Percentiles rank a stretch among this genome's conserved stretches.
Conservation (phyloP, 805 yeast genomes). For the Spathaspora girioi region DNA sequence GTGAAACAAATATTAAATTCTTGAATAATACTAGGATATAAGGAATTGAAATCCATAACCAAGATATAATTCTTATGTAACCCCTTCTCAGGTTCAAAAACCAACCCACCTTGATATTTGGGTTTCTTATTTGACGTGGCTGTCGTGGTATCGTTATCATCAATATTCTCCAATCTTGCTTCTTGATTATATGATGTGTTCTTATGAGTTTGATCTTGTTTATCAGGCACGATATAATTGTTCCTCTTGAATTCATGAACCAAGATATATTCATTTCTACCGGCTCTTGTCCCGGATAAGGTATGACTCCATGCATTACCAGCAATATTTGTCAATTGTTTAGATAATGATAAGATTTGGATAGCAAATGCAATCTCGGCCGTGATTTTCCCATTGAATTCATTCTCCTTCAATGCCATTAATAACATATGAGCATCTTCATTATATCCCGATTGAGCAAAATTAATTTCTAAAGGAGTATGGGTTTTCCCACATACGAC, state of each 20-base stretch:
- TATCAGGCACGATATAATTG: constrained; percentile 86
- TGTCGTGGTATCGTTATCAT: constrained; percentile 41
- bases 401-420: constrained; percentile 69
- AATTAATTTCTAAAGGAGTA: constrained; percentile 66
- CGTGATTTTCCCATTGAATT: constrained; percentile 60
- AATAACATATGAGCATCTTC: constrained; percentile 66
- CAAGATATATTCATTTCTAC: constrained; percentile 89
- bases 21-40: constrained; percentile 96
- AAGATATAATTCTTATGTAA: constrained; percentile 81
- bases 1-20: constrained; percentile 97
- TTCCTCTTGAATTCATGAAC: constrained; percentile 84
- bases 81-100: constrained; percentile 95
- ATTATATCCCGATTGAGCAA: constrained; percentile 59
- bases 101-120: constrained; percentile 88
- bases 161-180: constrained; percentile 29
- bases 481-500: constrained; percentile 67
- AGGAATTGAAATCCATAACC: constrained; percentile 97
- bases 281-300: constrained; percentile 90
- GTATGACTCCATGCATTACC: constrained; percentile 98
- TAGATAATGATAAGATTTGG: constrained; percentile 84
- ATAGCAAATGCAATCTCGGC: constrained; percentile 77
- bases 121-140: constrained; percentile 60
- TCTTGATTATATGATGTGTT: constrained; percentile 33
- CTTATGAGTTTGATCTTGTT: constrained; percentile 46
- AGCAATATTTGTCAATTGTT: constrained; percentile 87